Evolutionary conservation across 768 basidiomycete species (phyloP).

Genomic region (Macrolepiota albuminosa): DNA sequence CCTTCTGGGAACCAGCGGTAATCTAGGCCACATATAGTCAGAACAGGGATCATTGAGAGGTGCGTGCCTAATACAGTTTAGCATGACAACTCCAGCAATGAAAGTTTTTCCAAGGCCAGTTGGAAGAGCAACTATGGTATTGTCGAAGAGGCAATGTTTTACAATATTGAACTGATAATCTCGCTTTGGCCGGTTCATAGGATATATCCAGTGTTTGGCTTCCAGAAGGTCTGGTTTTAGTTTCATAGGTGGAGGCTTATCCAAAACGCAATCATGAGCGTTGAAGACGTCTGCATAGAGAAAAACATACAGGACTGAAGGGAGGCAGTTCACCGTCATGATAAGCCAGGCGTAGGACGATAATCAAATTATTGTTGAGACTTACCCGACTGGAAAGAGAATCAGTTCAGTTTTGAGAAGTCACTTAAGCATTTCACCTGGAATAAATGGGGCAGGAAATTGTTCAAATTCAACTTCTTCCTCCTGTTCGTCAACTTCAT

Average conservation of each 20-base stretch:
- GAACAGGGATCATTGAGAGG: background rate
- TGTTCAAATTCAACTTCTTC: slow-evolving; percentile 73
- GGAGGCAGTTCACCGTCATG: background rate
- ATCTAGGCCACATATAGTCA: slow-evolving; percentile 34
- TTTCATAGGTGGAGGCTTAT: slow-evolving; percentile 73
- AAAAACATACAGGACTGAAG: slow-evolving; percentile 27
- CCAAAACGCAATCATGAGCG: background rate
- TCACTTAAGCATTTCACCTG: slow-evolving; percentile 40
- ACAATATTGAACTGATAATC: slow-evolving; percentile 96
- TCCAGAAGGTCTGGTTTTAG: slow-evolving; percentile 72
- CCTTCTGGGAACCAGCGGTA: slow-evolving; percentile 93
- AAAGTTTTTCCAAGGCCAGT: slow-evolving; percentile 98
- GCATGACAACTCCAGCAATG: slow-evolving; percentile 94
- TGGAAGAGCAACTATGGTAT: slow-evolving; percentile 90
- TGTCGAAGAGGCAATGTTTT: slow-evolving; percentile 79
- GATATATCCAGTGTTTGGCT: slow-evolving; percentile 86
- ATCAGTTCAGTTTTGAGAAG: slow-evolving; percentile 1
- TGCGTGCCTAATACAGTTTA: slow-evolving; percentile 60
- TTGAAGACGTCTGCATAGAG: background rate
- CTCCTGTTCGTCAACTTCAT: slow-evolving; percentile 50
- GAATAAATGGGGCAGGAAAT: slow-evolving; percentile 74
- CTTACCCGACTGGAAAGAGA: slow-evolving; percentile 48
- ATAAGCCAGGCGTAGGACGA: background rate
- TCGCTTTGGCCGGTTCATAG: slow-evolving; percentile 81
- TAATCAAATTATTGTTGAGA: slow-evolving; percentile 2